phyloP scores from a whole-genome alignment of 257 asterid species.

The Penstemon davidsonii region DNA sequence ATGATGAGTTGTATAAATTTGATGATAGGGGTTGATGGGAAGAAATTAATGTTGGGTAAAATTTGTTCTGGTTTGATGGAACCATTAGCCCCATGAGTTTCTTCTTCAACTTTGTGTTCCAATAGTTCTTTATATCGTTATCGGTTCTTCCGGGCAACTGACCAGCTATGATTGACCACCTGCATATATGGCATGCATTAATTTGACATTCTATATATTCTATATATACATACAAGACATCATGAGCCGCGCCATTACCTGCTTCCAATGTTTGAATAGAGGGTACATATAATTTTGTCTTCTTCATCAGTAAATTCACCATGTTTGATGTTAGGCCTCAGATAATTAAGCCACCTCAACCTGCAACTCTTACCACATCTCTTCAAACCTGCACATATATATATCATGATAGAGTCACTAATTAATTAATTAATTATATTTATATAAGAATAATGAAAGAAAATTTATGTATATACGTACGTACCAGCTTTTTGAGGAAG shows the following conservation, averaged over 20 bases:
- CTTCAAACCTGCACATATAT: conserved; percentile 53
- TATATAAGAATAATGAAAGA: background rate
- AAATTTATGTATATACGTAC: background rate
- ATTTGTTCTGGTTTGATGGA: conserved; percentile 38
- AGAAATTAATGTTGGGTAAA: conserved; percentile 20
- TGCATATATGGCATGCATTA: too few relatives aligned
- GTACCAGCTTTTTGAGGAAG: conserved; percentile 89
- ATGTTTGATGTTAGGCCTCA: conserved; percentile 82
- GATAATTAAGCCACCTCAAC: conserved; percentile 87
- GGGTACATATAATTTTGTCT: conserved; percentile 68
- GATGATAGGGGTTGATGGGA: conserved; percentile 27
- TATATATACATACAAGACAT: background rate
- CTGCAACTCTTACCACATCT: conserved; percentile 95
- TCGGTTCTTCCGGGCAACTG: conserved; percentile 85
- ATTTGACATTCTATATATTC: background rate
- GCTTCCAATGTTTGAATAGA: conserved; percentile 89
- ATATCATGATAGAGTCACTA: too few relatives aligned
- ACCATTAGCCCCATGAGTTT: conserved; percentile 53
- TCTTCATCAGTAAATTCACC: conserved; percentile 91
- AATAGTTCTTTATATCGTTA: conserved; percentile 81
- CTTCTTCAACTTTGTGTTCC: conserved; percentile 92
- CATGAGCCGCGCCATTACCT: conserved; percentile 13
- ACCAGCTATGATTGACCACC: conserved; percentile 83
- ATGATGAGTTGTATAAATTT: conserved; percentile 34
- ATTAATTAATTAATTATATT: too few relatives aligned